phyloP scores from a whole-genome alignment of 768 basidiomycete species.

The Mycena sanguinolenta region DNA sequence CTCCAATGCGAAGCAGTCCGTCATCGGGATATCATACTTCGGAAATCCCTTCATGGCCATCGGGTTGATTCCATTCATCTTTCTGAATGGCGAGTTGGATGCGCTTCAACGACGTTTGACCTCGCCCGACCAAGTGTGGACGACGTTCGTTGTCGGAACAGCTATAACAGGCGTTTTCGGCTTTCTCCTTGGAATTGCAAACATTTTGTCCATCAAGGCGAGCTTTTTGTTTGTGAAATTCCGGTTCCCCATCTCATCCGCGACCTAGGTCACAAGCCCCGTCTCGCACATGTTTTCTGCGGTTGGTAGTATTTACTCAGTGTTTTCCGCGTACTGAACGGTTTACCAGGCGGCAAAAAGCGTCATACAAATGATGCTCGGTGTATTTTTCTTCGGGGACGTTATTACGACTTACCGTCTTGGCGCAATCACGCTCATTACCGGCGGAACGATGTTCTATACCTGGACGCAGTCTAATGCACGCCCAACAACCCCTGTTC shows the following conservation, averaged over 20 bases:
- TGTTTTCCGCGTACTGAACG: neutral
- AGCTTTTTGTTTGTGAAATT: neutral
- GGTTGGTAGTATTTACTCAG: conserved; percentile 38
- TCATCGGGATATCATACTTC: conserved; percentile 25
- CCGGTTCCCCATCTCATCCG: neutral
- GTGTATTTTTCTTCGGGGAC: conserved; percentile 75
- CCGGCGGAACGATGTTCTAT: conserved; percentile 71
- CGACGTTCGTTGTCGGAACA: conserved; percentile 39
- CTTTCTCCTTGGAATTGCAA: conserved; percentile 85
- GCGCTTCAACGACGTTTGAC: conserved; percentile 7
- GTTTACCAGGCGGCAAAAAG: conserved; percentile 74
- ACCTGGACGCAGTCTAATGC: conserved; percentile 59
- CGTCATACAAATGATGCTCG: conserved; percentile 78
- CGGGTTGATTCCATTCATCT: conserved; percentile 15
- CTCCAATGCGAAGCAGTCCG: conserved; percentile 50
- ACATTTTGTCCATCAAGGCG: conserved; percentile 81
- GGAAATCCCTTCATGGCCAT: conserved; percentile 28
- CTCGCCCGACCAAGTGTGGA: conserved; percentile 23
- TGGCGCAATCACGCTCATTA: conserved; percentile 71
- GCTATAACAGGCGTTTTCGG: conserved; percentile 73
- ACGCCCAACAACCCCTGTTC: neutral
- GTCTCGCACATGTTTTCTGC: conserved; percentile 87
- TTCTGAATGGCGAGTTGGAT: conserved; percentile 22
- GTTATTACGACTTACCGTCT: conserved; percentile 75
- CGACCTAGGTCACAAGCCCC: conserved; percentile 72